A percentile compares a stretch with the other conserved stretches of the same genome.
Conservation (phyloP, 129 eudicot species). For the Artemisia argyi region DNA sequence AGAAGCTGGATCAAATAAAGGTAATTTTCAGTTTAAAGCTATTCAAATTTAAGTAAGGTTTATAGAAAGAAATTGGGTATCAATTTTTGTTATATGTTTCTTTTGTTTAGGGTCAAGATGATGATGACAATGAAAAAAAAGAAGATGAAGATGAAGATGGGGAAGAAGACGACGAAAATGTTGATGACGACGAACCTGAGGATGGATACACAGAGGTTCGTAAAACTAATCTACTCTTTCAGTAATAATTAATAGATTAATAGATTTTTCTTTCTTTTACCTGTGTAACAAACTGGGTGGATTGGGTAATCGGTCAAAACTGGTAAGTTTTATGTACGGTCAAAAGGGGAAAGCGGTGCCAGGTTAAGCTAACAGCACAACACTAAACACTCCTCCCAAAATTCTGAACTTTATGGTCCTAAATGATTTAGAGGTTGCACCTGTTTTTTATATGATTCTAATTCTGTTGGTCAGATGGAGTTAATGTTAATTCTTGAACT, state of each 20-base stretch:
- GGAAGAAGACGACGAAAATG: conserved; percentile 33
- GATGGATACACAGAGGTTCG: conserved; percentile 66
- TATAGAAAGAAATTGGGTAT: too few species aligned
- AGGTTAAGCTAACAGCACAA: too few species aligned
- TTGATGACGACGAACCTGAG: conserved; percentile 60
- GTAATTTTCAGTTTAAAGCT: conserved; percentile 25
- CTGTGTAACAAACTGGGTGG: not conserved
- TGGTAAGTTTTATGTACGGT: not conserved
- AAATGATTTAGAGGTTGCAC: not conserved
- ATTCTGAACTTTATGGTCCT: not conserved
- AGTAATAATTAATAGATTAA: not conserved
- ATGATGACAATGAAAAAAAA: conserved; percentile 49
- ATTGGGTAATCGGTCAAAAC: not conserved
- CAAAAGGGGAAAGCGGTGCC: not conserved
- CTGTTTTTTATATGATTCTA: not conserved
- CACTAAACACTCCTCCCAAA: too few species aligned
- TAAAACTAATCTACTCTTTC: not conserved
- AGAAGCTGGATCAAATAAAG: conserved; percentile 59
- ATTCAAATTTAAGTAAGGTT: not conserved
- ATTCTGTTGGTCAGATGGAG: not conserved
- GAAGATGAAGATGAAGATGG: conserved; percentile 73
- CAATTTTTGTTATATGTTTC: not conserved
- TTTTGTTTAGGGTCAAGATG: conserved; percentile 44
- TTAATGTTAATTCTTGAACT: conserved; percentile 6
- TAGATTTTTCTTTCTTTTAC: not conserved